phyloP scores from a whole-genome alignment of 176 grass and related monocot genomes.

The Eremochloa ophiuroides region DNA sequence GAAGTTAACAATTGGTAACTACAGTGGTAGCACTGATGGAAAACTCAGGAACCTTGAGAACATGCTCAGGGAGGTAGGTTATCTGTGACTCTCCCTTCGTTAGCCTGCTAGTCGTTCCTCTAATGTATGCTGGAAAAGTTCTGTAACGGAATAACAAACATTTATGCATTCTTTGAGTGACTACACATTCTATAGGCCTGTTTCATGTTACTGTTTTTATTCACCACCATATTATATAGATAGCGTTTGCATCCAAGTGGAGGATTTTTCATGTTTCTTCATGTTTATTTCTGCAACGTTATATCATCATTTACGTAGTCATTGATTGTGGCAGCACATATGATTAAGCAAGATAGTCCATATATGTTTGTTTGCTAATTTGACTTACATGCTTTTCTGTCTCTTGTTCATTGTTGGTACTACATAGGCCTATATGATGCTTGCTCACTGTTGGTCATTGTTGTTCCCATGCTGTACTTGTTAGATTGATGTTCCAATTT shows the following conservation, averaged over 20 bases:
- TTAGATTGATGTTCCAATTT: conserved; percentile 10
- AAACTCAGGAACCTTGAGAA: conserved; percentile 87
- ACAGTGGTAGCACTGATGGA: conserved; percentile 74
- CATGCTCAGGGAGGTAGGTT: conserved; percentile 78
- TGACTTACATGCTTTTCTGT: background rate
- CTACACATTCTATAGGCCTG: background rate
- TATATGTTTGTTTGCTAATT: background rate
- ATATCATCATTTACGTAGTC: background rate
- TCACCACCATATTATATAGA: background rate
- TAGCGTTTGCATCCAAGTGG: background rate
- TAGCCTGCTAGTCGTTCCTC: background rate
- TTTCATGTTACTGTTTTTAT: background rate
- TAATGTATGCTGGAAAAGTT: background rate
- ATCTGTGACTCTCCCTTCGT: background rate
- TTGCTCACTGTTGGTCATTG: background rate
- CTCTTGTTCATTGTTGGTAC: background rate
- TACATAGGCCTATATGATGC: background rate
- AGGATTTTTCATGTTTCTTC: background rate
- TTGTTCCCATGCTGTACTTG: background rate
- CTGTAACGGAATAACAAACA: background rate
- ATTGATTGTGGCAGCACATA: background rate
- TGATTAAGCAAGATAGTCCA: background rate
- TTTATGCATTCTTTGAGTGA: background rate
- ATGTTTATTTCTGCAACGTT: background rate
- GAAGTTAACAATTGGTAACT: conserved; percentile 65